Base-by-base conservation (phyloP, 2,329 filamentous ascomycete species). In the Sporothrix brunneoviolacea region DNA sequence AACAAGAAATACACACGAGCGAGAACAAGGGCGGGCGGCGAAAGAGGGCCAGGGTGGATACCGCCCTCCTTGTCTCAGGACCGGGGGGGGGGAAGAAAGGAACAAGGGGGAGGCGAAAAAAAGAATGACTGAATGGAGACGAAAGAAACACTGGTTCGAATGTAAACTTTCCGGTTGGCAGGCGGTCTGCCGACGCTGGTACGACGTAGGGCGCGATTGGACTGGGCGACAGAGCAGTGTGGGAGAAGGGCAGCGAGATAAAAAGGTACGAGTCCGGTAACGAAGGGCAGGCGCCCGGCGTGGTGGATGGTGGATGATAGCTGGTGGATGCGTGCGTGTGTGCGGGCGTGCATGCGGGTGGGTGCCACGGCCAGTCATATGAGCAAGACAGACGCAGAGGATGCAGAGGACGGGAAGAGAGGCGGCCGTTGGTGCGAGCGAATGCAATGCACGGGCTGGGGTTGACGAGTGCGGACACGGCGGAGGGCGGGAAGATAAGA, bases 61-160 rank as follows among this genome's bases (percentile, higher is more conserved):
- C 38, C 13, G 21, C 28, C 48, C 33, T 45, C 35, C 18, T 24
- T 50, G 48, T 50, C 48, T 50, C 48, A 50, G 41, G 39, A 50
- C 48, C 48, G 33, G 40, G 48, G 47, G 40, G 4, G 38, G 4
- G 4, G 32, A 16, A 15, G 41, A 38, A 49, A 42, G 32, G 22
- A 15, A 48, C 47, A 49, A 42, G 38, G 47, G 36, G 46, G 46
- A 36, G 46, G 46, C 46, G 36, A 39, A 40, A 48, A 48, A 18
- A 24, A 32, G 16, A 46, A 33, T 19, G 18, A 42, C 27, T 12
- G 6, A 46, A 22, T 18, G 36, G n/a, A 32, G 30, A n/a, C n/a
- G 4, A 38, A 4, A 38, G 8, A 15, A 6, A 35, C 32, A 28
- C 24, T 6, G 8, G 5, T 7, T 32, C 28, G 36, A 48, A 39